phyloP scores from a whole-genome alignment of 2,329 filamentous ascomycete genomes.

The Diaporthe ilicicola region DNA sequence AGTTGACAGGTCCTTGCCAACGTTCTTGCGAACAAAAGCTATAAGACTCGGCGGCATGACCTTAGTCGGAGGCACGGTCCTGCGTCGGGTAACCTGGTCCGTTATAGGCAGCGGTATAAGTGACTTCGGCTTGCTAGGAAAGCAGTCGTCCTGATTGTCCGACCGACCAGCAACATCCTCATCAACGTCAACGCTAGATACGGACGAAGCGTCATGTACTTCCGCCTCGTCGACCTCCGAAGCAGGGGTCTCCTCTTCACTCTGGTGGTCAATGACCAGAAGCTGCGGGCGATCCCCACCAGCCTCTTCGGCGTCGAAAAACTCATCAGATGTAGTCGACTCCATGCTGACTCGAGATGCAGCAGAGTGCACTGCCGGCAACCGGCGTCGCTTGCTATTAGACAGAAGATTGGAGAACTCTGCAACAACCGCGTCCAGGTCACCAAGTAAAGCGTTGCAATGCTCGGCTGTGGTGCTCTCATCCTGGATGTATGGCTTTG shows the following conservation, averaged over 20 bases:
- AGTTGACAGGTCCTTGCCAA: conserved; percentile 95
- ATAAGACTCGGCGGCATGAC: conserved; percentile 89
- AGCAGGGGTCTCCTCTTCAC: conserved; percentile 69
- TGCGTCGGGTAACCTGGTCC: conserved; percentile 70
- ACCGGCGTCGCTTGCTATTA: conserved; percentile 81
- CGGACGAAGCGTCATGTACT: conserved; percentile 68
- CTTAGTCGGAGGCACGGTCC: conserved; percentile 75
- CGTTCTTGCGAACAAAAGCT: conserved; percentile 94
- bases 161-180: conserved; percentile 59
- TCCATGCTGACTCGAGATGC: conserved; percentile 75
- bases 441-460: conserved; percentile 81
- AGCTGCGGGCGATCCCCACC: conserved; percentile 67
- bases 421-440: conserved; percentile 83
- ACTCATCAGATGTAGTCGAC: conserved; percentile 84
- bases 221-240: conserved; percentile 65
- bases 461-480: conserved; percentile 80
- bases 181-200: conserved; percentile 67
- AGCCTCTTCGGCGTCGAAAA: conserved; percentile 88
- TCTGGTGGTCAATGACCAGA: conserved; percentile 75
- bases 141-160: conserved; percentile 70
- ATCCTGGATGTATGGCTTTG: conserved; percentile 52
- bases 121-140: conserved; percentile 78
- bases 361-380: conserved; percentile 61
- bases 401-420: conserved; percentile 83
- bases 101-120: conserved; percentile 80